These are phyloP conservation scores for Irpex lacteus DNA, from an alignment of 1,284 basidiomycete species.

Conservation along the genomic window DNA sequence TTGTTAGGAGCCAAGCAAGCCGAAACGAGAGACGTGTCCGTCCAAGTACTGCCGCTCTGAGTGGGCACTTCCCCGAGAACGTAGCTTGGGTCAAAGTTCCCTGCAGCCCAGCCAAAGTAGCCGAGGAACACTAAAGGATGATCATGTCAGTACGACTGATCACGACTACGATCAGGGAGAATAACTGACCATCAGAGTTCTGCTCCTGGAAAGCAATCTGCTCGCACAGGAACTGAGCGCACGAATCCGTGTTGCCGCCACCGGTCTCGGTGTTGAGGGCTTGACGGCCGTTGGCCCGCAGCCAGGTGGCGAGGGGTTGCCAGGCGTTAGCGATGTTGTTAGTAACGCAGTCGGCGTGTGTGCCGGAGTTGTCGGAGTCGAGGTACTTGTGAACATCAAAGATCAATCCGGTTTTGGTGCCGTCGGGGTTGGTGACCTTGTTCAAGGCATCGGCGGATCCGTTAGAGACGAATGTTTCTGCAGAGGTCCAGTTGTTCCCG, in stretches of 20 bases:
- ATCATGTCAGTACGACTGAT: neutral
- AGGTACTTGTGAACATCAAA: slow-evolving; percentile 69
- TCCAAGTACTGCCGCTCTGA: slow-evolving; percentile 35
- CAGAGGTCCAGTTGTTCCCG: slow-evolving; percentile 51
- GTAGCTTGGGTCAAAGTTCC: slow-evolving; percentile 32
- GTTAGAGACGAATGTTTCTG: slow-evolving; percentile 48
- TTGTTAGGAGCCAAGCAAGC: slow-evolving; percentile 38
- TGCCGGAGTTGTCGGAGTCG: slow-evolving; percentile 52
- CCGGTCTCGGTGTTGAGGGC: slow-evolving; percentile 66
- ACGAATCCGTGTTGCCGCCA: slow-evolving; percentile 51
- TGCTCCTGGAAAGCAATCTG: slow-evolving; percentile 49
- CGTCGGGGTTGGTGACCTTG: slow-evolving; percentile 52
- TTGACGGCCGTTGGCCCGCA: slow-evolving; percentile 50
- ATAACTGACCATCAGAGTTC: slow-evolving; percentile 45
- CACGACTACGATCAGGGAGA: neutral
- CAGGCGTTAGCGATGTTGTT: slow-evolving; percentile 51
- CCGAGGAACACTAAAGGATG: slow-evolving; percentile 35
- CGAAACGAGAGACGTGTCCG: slow-evolving; percentile 38
- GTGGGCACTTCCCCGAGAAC: slow-evolving; percentile 39
- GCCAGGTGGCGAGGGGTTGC: slow-evolving; percentile 47
- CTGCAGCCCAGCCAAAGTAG: slow-evolving; percentile 45
- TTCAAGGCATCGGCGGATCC: slow-evolving; percentile 53
- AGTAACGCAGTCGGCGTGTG: slow-evolving; percentile 41
- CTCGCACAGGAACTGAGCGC: slow-evolving; percentile 43
- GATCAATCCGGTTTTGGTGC: slow-evolving; percentile 45